Percentiles rank a stretch among this genome's conserved stretches.
Conservation (phyloP, 2,329 filamentous ascomycete genomes). For the Emydomyces testavorans region DNA sequence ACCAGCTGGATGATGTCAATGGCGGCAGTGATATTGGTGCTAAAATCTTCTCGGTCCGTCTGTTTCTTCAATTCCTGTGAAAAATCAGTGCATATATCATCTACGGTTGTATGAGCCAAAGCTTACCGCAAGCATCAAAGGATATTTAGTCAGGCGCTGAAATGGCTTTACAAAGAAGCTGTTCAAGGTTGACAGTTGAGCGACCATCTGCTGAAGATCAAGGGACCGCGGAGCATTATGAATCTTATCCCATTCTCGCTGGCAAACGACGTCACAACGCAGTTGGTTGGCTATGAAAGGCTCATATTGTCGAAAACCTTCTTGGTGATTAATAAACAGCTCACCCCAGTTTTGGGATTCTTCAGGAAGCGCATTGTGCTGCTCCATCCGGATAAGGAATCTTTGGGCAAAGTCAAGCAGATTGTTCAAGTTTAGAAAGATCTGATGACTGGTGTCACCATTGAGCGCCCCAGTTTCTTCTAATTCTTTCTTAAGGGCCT, state of each 20-base stretch:
- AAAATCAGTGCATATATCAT: background rate
- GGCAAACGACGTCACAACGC: slow-evolving; percentile 74
- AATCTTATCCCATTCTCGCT: slow-evolving; percentile 78
- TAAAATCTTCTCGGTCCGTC: slow-evolving; percentile 57
- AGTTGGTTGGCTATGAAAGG: slow-evolving; percentile 96
- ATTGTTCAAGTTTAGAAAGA: slow-evolving; percentile 91
- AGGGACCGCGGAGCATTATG: slow-evolving; percentile 54
- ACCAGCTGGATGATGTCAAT: slow-evolving; percentile 74
- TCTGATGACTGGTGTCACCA: slow-evolving; percentile 82
- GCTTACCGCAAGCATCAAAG: slow-evolving; percentile 70
- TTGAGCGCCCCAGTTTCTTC: slow-evolving; percentile 80
- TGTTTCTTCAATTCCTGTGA: slow-evolving; percentile 73
- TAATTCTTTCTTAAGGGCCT: slow-evolving; percentile 79
- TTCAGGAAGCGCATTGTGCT: slow-evolving; percentile 73
- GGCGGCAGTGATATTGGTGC: slow-evolving; percentile 60
- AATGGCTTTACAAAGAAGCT: slow-evolving; percentile 94
- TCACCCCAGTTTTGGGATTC: slow-evolving; percentile 82
- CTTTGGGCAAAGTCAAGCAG: slow-evolving; percentile 91
- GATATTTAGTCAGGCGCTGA: slow-evolving; percentile 90
- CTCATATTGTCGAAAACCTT: slow-evolving; percentile 84
- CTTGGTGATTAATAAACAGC: slow-evolving; percentile 75
- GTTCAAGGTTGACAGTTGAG: slow-evolving; percentile 75
- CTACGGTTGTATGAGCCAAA: background rate
- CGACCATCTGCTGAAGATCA: slow-evolving; percentile 61
- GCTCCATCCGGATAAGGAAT: slow-evolving; percentile 91